Base-by-base conservation (phyloP, 768 basidiomycete genomes). In the Boletus speciosus region DNA sequence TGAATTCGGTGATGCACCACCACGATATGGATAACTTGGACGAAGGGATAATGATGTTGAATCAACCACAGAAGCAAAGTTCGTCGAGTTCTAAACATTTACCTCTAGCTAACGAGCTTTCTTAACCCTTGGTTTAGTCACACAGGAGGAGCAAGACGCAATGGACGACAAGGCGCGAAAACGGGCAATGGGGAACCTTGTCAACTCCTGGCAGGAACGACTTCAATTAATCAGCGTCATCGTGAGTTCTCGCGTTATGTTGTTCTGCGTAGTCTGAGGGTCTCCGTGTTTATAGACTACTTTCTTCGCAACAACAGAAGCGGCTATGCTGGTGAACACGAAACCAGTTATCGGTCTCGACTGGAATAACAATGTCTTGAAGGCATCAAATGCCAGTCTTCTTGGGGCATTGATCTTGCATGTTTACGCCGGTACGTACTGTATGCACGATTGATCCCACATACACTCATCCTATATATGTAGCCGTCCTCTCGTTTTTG, bases 201-300 rank as follows among this genome's bases (percentile, higher is more conserved):
- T 81, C n/a, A 76, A 77, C 59, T 80, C 80, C 4, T 85, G 83
- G 83, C 78, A 81, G 73, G 83, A 84, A 54, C 73, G 82, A 39
- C 72, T 84, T 40, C 81, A 84, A 67, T 69, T 84, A 11, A 82
- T 85, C 65, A 78, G 75, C 38, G 75, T 85, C 34, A 81, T 83
- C 47, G 83, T 82, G 43, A 61, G 81, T 70, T 27, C 29, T 51
- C n/a, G 1, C 14, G 19, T 25, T 21, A 10, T 29, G 14, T 19
- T 31, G 6, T 25, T 42, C 35, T 36, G 27, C 39, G 10, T 29
- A 31, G 27, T 52, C 32, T 51, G 29, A 57, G 12, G 5, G 8
- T 38, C 16, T 48, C 15, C 7, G n/a, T 47, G 16, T 39, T 21
- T 32, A 15, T 53, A 84, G 82, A 81, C 82, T 0, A 84, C 82